These are phyloP conservation scores for Pezicula neosporulosa DNA, from an alignment of 2,329 filamentous ascomycete genomes.

Conservation along the genomic window DNA sequence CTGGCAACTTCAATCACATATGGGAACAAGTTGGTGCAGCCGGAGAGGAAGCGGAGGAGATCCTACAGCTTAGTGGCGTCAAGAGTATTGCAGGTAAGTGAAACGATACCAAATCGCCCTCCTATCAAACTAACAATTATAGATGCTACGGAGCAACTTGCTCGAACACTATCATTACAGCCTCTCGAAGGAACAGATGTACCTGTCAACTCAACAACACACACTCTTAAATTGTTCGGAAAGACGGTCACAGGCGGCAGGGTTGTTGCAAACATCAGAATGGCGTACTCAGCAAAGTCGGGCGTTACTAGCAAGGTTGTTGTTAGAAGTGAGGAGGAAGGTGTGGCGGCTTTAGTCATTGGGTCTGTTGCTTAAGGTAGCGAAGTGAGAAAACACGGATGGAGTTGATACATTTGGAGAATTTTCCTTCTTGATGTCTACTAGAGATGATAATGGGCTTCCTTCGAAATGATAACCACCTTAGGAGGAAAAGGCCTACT, in stretches of 20 bases:
- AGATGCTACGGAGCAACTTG: constrained; percentile 92
- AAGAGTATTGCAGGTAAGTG: constrained; percentile 84
- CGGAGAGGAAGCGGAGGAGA: constrained; percentile 88
- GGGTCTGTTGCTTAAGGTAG: constrained; percentile 63
- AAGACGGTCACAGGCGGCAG: constrained; percentile 90
- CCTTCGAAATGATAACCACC: neutral
- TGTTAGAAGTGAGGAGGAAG: constrained; percentile 88
- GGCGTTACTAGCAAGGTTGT: constrained; percentile 96
- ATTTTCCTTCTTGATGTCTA: constrained; percentile 23
- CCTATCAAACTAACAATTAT: constrained; percentile 20
- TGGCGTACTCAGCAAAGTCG: constrained; percentile 90
- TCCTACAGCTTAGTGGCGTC: constrained; percentile 78
- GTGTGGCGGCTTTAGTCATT: constrained; percentile 79
- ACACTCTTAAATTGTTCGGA: constrained; percentile 92
- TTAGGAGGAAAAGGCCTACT: neutral
- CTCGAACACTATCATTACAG: constrained; percentile 83
- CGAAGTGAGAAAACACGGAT: constrained; percentile 7
- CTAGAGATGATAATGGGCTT: constrained; percentile 17
- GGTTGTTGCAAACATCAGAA: constrained; percentile 82
- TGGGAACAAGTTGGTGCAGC: constrained; percentile 92
- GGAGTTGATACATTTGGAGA: constrained; percentile 23
- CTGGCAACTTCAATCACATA: constrained; percentile 90
- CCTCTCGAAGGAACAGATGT: constrained; percentile 93
- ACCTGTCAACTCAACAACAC: constrained; percentile 80
- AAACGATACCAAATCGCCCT: neutral